Evolutionary conservation across 257 asterid species (phyloP).

Genomic region (Solanum paucissectum): DNA sequence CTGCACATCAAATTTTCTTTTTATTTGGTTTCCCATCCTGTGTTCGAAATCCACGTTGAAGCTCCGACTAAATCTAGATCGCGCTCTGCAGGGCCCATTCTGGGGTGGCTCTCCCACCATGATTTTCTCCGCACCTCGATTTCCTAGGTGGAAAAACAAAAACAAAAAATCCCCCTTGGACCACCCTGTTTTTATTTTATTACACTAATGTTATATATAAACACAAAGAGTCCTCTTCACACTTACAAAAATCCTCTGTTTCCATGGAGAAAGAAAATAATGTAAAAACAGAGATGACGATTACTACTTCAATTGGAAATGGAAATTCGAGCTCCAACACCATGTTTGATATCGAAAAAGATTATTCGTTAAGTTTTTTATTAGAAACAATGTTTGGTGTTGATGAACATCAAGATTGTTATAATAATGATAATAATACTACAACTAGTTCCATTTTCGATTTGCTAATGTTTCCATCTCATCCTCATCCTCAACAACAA

Average conservation of each 20-base stretch:
- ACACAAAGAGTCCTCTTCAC: background rate
- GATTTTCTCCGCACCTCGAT: background rate
- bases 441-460: background rate
- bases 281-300: background rate
- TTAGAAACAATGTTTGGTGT: background rate
- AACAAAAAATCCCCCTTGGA: background rate
- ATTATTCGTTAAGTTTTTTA: background rate
- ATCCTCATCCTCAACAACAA: background rate
- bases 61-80: too few species aligned
- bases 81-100: too few species aligned
- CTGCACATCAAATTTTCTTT: background rate
- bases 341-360: background rate
- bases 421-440: too few species aligned
- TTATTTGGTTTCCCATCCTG: too few species aligned
- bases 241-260: background rate
- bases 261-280: background rate
- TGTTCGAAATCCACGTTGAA: too few species aligned
- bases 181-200: too few species aligned
- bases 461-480: background rate
- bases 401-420: background rate
- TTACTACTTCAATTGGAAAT: background rate
- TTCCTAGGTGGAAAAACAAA: background rate
- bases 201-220: background rate
- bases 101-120: too few species aligned
- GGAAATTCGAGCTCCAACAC: background rate